phyloP scores from a whole-genome alignment of 2,329 filamentous ascomycete genomes.

The Graphilbum fragrans region DNA sequence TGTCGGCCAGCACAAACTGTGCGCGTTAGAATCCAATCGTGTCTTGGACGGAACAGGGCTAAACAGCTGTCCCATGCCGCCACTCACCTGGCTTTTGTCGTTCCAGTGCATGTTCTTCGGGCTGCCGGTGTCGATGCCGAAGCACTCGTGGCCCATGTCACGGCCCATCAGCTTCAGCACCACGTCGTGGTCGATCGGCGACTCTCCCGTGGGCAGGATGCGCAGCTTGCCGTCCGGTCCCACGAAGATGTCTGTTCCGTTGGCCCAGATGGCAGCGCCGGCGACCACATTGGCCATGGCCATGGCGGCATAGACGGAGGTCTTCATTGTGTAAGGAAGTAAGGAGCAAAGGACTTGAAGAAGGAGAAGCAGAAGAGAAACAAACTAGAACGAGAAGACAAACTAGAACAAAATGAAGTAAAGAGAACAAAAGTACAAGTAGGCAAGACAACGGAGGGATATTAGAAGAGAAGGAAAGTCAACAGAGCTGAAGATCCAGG shows the following conservation, averaged over 20 bases:
- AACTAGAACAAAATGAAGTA: too few relatives aligned
- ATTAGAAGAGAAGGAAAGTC: too few relatives aligned
- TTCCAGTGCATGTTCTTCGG: conserved; percentile 8
- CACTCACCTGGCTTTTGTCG: conserved; percentile 3
- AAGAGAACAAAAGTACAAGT: too few relatives aligned
- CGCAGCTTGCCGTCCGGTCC: background rate
- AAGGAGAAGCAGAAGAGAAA: too few relatives aligned
- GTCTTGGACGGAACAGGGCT: too few relatives aligned
- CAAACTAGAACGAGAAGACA: too few relatives aligned
- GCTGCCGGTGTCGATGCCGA: conserved; percentile 3
- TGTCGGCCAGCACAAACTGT: conserved; percentile 7
- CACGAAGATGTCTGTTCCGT: background rate
- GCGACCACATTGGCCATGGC: background rate
- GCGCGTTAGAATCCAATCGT: background rate
- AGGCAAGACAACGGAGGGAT: too few relatives aligned
- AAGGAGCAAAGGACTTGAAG: too few relatives aligned
- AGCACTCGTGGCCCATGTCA: background rate
- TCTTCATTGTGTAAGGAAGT: background rate
- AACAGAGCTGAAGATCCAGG: too few relatives aligned
- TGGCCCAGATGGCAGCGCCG: background rate
- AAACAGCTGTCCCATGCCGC: too few relatives aligned
- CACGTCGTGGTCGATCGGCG: conserved; percentile 2
- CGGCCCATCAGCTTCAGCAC: background rate
- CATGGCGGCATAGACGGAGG: background rate
- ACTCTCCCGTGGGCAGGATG: background rate